phyloP scores from a whole-genome alignment of 1,284 basidiomycete species.

The Leccinum griseonigrum region DNA sequence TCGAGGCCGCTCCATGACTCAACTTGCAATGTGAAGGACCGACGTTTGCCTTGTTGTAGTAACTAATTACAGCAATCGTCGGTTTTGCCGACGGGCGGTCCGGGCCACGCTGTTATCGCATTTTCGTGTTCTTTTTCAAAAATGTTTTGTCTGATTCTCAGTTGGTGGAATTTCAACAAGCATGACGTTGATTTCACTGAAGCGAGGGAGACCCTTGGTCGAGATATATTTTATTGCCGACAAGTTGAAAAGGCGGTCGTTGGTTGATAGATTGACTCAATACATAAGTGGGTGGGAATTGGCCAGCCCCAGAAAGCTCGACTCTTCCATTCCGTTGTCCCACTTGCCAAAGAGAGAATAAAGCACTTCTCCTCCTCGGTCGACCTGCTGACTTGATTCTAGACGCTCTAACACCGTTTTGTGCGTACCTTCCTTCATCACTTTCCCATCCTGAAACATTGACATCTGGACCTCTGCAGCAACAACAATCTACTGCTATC shows the following conservation, averaged over 20 bases:
- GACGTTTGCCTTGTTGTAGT: conserved; percentile 12
- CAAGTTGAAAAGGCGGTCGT: conserved; percentile 1
- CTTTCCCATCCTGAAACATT: conserved; percentile 9
- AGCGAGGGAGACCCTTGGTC: conserved; percentile 7
- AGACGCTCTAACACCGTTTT: conserved; percentile 30
- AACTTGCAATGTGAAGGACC: conserved; percentile 7
- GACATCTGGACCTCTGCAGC: conserved; percentile 8
- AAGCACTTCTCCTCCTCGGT: conserved; percentile 28
- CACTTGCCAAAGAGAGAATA: conserved; percentile 36
- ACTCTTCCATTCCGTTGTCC: conserved; percentile 30
- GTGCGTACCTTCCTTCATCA: conserved; percentile 13
- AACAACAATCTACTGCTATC: neutral
- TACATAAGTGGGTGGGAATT: conserved; percentile 28
- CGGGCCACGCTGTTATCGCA: conserved; percentile 15
- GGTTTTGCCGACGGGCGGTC: conserved; percentile 16
- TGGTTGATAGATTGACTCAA: neutral
- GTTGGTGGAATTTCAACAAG: neutral
- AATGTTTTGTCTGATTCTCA: conserved; percentile 1
- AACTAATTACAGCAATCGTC: conserved; percentile 8
- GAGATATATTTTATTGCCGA: neutral
- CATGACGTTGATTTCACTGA: conserved; percentile 3
- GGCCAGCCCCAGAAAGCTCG: conserved; percentile 23
- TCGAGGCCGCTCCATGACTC: conserved; percentile 17
- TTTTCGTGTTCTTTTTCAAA: conserved; percentile 11
- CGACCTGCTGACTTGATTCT: conserved; percentile 20